phyloP scores from a whole-genome alignment of 2,329 filamentous ascomycete species.

The Fusarium buharicum region DNA sequence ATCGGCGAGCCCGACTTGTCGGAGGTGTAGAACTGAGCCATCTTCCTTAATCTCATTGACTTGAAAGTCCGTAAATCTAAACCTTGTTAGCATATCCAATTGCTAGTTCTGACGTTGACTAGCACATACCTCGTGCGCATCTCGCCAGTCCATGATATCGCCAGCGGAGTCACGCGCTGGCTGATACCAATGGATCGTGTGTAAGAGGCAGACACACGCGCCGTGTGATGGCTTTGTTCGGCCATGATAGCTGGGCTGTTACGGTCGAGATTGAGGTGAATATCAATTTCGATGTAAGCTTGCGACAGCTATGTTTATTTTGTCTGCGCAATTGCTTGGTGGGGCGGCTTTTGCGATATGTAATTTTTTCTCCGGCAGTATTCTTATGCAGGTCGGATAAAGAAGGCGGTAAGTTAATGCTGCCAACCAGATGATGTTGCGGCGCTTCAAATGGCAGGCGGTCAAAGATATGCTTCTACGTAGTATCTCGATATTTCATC shows the following conservation, averaged over 20 bases:
- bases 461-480: conserved; percentile 21
- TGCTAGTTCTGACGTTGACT: background rate
- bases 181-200: conserved; percentile 54
- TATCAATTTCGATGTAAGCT: conserved; percentile 14
- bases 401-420: conserved; percentile 32
- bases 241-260: conserved; percentile 43
- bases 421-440: background rate
- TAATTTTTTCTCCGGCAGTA: conserved; percentile 45
- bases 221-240: conserved; percentile 46
- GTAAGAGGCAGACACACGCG: conserved; percentile 49
- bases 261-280: conserved; percentile 5
- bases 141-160: conserved; percentile 54
- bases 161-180: conserved; percentile 53
- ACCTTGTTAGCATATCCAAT: conserved; percentile 27
- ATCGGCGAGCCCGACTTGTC: conserved; percentile 53
- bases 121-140: conserved; percentile 52
- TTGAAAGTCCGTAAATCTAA: conserved; percentile 87
- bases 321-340: conserved; percentile 17
- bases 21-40: conserved; percentile 80
- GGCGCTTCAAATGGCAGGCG: conserved; percentile 35
- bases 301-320: conserved; percentile 31
- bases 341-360: conserved; percentile 38
- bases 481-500: too few relatives aligned
- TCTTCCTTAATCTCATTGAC: conserved; percentile 87
- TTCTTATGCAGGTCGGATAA: background rate